Percentiles rank a stretch among this genome's conserved stretches.
These are phyloP conservation scores for Singerocomus rubriflavus DNA, from an alignment of 1,284 basidiomycete genomes.

Conservation along the genomic window DNA sequence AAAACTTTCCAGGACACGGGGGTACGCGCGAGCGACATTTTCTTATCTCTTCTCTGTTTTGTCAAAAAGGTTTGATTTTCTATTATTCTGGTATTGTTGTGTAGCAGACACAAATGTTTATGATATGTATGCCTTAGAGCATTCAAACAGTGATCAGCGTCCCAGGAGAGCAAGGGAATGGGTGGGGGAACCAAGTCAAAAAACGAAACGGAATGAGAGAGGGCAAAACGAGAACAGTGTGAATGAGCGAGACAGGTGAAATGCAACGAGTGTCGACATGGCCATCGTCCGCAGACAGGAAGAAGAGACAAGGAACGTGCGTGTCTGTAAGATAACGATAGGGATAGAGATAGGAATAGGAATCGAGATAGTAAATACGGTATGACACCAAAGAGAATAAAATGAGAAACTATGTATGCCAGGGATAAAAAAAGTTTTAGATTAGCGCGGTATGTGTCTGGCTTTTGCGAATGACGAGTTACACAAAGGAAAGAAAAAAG, in stretches of 20 bases:
- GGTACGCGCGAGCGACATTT: too few species aligned
- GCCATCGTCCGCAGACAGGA: slow-evolving; percentile 3
- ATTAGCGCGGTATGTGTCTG: slow-evolving; percentile 23
- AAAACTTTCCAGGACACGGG: not conserved
- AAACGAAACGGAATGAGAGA: not conserved
- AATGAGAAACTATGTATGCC: not conserved
- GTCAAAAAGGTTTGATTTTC: too few species aligned
- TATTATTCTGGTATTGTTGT: not conserved
- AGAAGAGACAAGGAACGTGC: slow-evolving; percentile 4
- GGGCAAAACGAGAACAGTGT: not conserved
- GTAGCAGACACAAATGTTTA: slow-evolving; percentile 6
- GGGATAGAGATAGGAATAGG: slow-evolving; percentile 1
- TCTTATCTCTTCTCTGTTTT: too few species aligned
- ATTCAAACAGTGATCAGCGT: too few species aligned
- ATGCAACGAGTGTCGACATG: slow-evolving; percentile 8
- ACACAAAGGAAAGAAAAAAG: not conserved
- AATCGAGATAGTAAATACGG: not conserved
- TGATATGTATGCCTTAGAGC: not conserved
- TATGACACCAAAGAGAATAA: not conserved
- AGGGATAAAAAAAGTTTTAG: slow-evolving; percentile 6
- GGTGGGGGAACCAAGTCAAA: too few species aligned
- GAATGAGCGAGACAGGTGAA: not conserved
- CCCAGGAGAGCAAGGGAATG: too few species aligned
- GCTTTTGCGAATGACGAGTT: slow-evolving; percentile 10
- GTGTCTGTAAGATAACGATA: slow-evolving; percentile 6